Percentiles rank a stretch among this genome's conserved stretches.
Evolutionary conservation across 2,329 filamentous ascomycete genomes (phyloP).

Genomic region (Aspergillus intermedius): DNA sequence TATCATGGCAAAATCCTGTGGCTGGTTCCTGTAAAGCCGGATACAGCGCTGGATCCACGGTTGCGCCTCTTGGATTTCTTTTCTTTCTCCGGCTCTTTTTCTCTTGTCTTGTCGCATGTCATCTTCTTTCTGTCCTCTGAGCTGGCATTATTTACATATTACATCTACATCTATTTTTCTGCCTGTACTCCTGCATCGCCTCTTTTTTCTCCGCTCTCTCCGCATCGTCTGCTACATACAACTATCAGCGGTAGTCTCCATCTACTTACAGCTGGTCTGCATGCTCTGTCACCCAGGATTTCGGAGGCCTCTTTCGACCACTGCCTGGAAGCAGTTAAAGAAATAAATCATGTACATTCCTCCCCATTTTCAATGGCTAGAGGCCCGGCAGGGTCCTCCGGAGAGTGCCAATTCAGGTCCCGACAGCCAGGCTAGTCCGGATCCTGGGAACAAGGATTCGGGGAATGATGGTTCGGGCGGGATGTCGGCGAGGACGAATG

Average conservation of each 20-base stretch:
- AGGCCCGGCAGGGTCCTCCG: slow-evolving; percentile 10
- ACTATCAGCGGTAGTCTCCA: background rate
- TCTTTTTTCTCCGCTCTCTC: background rate
- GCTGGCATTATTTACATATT: background rate
- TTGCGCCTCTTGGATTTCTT: background rate
- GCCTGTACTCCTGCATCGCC: background rate
- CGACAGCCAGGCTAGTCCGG: background rate
- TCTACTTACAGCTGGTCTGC: background rate
- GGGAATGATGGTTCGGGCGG: slow-evolving; percentile 1
- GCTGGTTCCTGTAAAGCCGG: too few species aligned
- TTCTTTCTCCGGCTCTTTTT: background rate
- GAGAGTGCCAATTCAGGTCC: background rate
- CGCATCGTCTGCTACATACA: background rate
- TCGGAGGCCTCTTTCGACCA: slow-evolving; percentile 2
- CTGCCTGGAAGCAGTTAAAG: slow-evolving; percentile 3
- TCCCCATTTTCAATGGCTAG: slow-evolving; percentile 10
- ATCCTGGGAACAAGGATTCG: background rate
- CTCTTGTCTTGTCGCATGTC: background rate
- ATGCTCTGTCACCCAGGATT: slow-evolving; percentile 5
- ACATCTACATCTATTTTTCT: background rate
- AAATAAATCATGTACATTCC: slow-evolving; percentile 16
- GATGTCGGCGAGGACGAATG: slow-evolving; percentile 11
- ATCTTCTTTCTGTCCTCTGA: background rate
- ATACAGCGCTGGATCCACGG: too few species aligned
- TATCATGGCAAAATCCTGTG: too few species aligned